phyloP scores from a whole-genome alignment of 108 stramenopile species.

The Cyclostephanos tholiformis region DNA sequence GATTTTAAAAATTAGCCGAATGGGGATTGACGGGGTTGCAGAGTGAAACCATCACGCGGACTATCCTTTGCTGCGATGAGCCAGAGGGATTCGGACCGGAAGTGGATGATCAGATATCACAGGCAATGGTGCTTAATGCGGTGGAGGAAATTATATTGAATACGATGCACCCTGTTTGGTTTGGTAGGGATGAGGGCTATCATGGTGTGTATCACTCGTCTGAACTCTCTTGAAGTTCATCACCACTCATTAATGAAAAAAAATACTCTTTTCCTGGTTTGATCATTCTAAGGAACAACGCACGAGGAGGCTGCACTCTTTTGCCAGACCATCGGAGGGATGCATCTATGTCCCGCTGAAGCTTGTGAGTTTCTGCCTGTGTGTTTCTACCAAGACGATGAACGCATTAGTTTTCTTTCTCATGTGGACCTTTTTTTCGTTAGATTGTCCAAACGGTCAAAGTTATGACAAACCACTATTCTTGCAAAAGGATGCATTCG shows the following conservation, averaged over 20 bases:
- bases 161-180: conserved; percentile 34
- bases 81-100: conserved; percentile 1
- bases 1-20: neutral
- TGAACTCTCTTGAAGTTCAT: too few species aligned
- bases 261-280: too few species aligned
- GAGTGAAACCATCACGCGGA: conserved; percentile 12
- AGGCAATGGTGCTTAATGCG: neutral
- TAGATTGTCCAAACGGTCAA: conserved; percentile 27
- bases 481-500: conserved; percentile 15
- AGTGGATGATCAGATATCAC: conserved; percentile 2
- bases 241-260: too few species aligned
- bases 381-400: neutral
- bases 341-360: conserved; percentile 30
- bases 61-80: conserved; percentile 32
- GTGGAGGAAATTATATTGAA: conserved; percentile 16
- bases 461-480: conserved; percentile 9
- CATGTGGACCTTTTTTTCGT: neutral
- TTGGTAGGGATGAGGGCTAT: conserved; percentile 32
- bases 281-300: conserved; percentile 15
- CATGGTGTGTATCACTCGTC: neutral
- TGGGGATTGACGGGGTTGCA: conserved; percentile 28
- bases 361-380: conserved; percentile 16
- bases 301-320: conserved; percentile 28
- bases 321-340: conserved; percentile 25
- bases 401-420: neutral